Evolutionary conservation across 2,329 filamentous ascomycete genomes (phyloP), one percentile per base, ranked within the genome.

Genomic region (Monilinia polystroma): DNA sequence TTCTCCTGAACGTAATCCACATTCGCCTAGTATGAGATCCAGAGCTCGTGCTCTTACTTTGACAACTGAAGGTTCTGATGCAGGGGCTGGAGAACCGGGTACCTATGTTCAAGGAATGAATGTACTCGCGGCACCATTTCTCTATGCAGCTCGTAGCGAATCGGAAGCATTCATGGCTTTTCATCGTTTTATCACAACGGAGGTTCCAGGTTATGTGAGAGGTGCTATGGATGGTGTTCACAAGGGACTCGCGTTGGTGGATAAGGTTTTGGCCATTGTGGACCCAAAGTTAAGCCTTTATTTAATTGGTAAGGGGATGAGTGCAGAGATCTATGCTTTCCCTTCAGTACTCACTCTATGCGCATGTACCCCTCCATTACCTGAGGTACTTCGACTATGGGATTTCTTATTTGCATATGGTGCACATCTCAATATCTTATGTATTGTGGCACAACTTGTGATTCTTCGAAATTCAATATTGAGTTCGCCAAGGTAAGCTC

Each of bases 41-140:
- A 71, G 85, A 69, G 80, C 82, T n/a, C 81, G 84, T 47, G 84
- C 85, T 43, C 76, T 86, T 66, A 85, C 85, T 16, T 79, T 89
- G 65, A 89, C 85, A 1, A 88, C 85, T 0, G 87, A 89, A 74
- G 83, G 87, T 69, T 84, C 89, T 71, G 87, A 89, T 70, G 81
- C 82, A 8, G 84, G 84, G 67, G 81, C 80, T 3, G 80, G 81
- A 43, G 89, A 92, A 73, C 85, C 91, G 14, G 92, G 93, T 43
- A 93, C 91, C 52, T 99, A 99, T 74, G 94, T 99, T 2, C 95
- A 99, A 79, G 95, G 95, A 72, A 98, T 99, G 94, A 99, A 99
- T 76, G 95, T 99, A 52, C 85, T 99, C 20, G 94, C 93, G 12
- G 95, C 95, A 0, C 95, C 95, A 0, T 97, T 99, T 76, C 83